Base-by-base conservation (phyloP, 257 asterid genomes). In the Dorcoceras hygrometricum region DNA sequence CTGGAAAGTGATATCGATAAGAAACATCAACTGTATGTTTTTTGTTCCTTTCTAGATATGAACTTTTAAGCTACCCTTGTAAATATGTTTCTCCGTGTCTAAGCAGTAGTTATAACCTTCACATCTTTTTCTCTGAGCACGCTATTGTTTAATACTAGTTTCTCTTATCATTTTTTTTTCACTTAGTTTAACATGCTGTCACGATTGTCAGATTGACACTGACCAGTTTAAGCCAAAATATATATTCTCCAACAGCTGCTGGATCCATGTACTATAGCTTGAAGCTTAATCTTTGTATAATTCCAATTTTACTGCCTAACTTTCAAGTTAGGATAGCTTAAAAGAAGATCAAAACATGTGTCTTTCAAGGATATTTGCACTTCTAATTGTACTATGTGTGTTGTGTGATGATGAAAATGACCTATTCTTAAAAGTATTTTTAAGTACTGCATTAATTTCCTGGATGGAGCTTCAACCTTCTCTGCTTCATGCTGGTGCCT, bases 21-120 rank as follows among this genome's bases (percentile, higher is more conserved):
- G 76, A 80, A 78, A 75, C 81, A 76, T 71, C 73, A 79, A 62
- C 24, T 1, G 96, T 88, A 76, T 78, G 87, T 78, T 73, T 70
- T 34, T 63, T 36, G 8, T 46, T 9, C 14, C 66, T 27, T 39
- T 12, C n/a, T 36, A 54, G 39, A 26, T 32, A 16, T 66, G 29
- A 16, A 59, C 23, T 59, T 32, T 51, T 4, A 22, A 46, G 54
- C 56, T 54, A 19, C 43, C 27, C 23, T 57, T 19, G 14, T 66
- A 59, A 43, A 54, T 34, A 12, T 48, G 48, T 5, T 48, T 29
- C 25, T 62, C 36, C 3, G 16, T 11, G 11, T 2, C 48, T 2
- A 3, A 23, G 57, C 66, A 58, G 29, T 50, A 58, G 57, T 3
- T 57, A 24, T 9, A 36, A 36, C 1, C 27, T 29, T 23, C 24